A percentile compares a stretch with the other conserved stretches of the same genome.
Conservation (phyloP, 305 asterid species). For the Fraxinus dipetala region DNA sequence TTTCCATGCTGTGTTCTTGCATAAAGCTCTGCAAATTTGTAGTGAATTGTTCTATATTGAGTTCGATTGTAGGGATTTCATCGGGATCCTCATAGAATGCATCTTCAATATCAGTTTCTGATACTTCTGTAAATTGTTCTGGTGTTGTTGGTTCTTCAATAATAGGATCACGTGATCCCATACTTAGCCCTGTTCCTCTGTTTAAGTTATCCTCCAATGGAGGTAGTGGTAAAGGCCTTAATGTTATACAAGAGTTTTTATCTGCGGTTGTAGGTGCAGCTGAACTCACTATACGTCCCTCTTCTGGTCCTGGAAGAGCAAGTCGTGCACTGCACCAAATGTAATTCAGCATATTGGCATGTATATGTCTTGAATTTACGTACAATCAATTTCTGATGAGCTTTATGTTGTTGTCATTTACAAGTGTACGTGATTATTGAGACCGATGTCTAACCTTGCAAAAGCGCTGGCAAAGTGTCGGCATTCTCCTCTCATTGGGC, state of each 20-base stretch:
- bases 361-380: not conserved
- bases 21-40: conserved; percentile 56
- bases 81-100: conserved; percentile 74
- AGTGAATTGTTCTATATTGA: conserved; percentile 64
- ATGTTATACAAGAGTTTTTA: conserved; percentile 23
- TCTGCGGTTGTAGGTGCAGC: conserved; percentile 34
- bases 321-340: conserved; percentile 72
- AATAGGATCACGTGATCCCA: conserved; percentile 55
- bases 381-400: not conserved
- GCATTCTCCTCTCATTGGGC: conserved; percentile 93
- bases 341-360: conserved; percentile 6
- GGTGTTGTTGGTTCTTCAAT: conserved; percentile 84
- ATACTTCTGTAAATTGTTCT: conserved; percentile 48
- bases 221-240: conserved; percentile 47
- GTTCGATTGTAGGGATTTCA: conserved; percentile 79
- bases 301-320: conserved; percentile 78
- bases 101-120: conserved; percentile 80
- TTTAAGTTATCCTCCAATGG: conserved; percentile 36
- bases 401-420: not conserved
- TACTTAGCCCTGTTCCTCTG: conserved; percentile 24
- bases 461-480: conserved; percentile 96
- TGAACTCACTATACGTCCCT: conserved; percentile 49
- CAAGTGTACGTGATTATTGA: conserved; percentile 14
- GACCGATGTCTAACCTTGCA: conserved; percentile 63
- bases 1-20: conserved; percentile 49